Percentiles rank a stretch among this genome's conserved stretches.
Conservation (phyloP, 1,284 basidiomycete genomes). For the Leccinum laetum region DNA sequence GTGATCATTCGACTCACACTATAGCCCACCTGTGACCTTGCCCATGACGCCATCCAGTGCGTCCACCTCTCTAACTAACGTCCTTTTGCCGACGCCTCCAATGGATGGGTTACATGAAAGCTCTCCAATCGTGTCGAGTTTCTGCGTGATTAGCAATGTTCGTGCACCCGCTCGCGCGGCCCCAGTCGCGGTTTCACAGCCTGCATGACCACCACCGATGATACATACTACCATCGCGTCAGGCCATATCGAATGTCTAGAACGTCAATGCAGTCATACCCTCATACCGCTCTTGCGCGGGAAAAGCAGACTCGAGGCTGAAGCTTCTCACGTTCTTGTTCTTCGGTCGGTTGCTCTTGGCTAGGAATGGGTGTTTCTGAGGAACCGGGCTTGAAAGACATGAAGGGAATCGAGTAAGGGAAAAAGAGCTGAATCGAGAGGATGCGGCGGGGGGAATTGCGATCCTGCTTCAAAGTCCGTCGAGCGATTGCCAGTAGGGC, state of each 20-base stretch:
- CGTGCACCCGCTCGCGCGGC: constrained; percentile 80
- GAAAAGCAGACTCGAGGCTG: not conserved
- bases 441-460: not conserved
- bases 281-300: constrained; percentile 19
- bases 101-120: constrained; percentile 91
- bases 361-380: not conserved
- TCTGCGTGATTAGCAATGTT: constrained; percentile 82
- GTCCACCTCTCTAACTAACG: constrained; percentile 85
- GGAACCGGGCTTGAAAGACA: not conserved
- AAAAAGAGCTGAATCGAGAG: not conserved
- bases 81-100: constrained; percentile 89
- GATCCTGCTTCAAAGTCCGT: not conserved
- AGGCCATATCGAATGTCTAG: not conserved
- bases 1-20: not conserved
- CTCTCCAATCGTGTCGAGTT: constrained; percentile 79
- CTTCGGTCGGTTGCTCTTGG: not conserved
- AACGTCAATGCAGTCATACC: constrained; percentile 14
- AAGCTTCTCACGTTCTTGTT: constrained; percentile 3
- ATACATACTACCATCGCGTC: too few species aligned
- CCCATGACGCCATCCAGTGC: constrained; percentile 86
- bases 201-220: too few species aligned
- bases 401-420: not conserved
- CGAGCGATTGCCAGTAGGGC: constrained; percentile 3
- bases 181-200: constrained; percentile 40
- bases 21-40: constrained; percentile 59